Percentiles rank a stretch among this genome's conserved stretches.
phyloP scores from a whole-genome alignment of 768 basidiomycete genomes.

The Tephrocybe sp. region DNA sequence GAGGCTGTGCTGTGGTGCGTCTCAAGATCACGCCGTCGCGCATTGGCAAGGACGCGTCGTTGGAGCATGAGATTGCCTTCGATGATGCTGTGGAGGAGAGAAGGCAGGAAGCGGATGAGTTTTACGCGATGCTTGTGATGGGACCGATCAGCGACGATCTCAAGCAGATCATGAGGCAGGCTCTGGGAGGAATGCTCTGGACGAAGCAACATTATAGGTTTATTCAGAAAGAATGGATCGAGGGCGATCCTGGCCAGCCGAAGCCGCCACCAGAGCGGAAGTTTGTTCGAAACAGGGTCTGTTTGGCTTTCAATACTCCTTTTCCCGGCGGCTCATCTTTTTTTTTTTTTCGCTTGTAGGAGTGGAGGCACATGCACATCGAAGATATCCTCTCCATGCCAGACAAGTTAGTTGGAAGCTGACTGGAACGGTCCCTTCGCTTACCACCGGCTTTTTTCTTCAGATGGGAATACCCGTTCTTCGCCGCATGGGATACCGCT shows the following conservation, averaged over 20 bases:
- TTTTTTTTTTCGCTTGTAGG: slow-evolving; percentile 38
- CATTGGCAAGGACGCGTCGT: slow-evolving; percentile 71
- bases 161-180: slow-evolving; percentile 95
- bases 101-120: slow-evolving; percentile 93
- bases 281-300: slow-evolving; percentile 77
- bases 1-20: slow-evolving; percentile 94
- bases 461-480: slow-evolving; percentile 99
- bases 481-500: slow-evolving; percentile 98
- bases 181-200: slow-evolving; percentile 96
- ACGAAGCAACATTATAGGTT: slow-evolving; percentile 98
- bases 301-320: neutral
- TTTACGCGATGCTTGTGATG: slow-evolving; percentile 78
- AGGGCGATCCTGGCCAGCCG: slow-evolving; percentile 94
- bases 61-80: slow-evolving; percentile 87
- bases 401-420: slow-evolving; percentile 73
- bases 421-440: neutral
- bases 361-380: slow-evolving; percentile 95
- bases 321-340: neutral
- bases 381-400: slow-evolving; percentile 99
- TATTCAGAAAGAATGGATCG: slow-evolving; percentile 94
- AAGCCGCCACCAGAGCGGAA: slow-evolving; percentile 91
- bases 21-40: slow-evolving; percentile 84
- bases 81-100: slow-evolving; percentile 90
- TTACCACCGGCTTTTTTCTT: slow-evolving; percentile 7
- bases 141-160: slow-evolving; percentile 91